These are phyloP conservation scores for Zasmidium citrigriseum DNA, from an alignment of 2,329 filamentous ascomycete genomes.

Conservation along the genomic window DNA sequence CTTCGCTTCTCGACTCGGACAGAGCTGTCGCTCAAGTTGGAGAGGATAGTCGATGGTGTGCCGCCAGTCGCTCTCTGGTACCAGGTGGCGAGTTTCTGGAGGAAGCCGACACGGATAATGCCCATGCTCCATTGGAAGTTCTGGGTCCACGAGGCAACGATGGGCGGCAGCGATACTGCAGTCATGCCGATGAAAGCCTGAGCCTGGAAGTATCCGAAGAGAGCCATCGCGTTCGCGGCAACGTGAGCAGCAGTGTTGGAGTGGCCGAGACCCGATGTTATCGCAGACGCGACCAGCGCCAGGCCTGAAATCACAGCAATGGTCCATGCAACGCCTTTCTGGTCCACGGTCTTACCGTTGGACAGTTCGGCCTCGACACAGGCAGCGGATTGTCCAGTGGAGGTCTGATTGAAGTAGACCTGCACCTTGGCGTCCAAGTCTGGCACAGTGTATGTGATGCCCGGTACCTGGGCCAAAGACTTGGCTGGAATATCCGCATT, in stretches of 20 bases:
- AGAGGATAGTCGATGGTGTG: slow-evolving; percentile 75
- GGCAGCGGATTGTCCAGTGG: slow-evolving; percentile 66
- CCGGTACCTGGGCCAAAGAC: slow-evolving; percentile 68
- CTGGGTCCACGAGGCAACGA: slow-evolving; percentile 91
- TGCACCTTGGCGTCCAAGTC: slow-evolving; percentile 86
- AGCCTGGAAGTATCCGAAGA: slow-evolving; percentile 92
- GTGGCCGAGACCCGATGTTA: slow-evolving; percentile 87
- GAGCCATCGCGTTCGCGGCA: slow-evolving; percentile 87
- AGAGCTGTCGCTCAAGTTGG: slow-evolving; percentile 71
- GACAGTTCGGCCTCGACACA: slow-evolving; percentile 87
- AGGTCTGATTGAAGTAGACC: slow-evolving; percentile 75
- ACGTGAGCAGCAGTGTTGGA: slow-evolving; percentile 94
- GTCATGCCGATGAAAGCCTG: slow-evolving; percentile 90
- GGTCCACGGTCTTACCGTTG: slow-evolving; percentile 89
- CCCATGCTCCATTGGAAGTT: slow-evolving; percentile 99
- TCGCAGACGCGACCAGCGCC: slow-evolving; percentile 78
- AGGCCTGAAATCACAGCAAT: slow-evolving; percentile 86
- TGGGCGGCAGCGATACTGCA: slow-evolving; percentile 77
- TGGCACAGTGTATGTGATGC: slow-evolving; percentile 84
- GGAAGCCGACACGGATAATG: slow-evolving; percentile 82
- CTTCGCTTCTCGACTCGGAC: slow-evolving; percentile 78
- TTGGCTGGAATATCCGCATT: slow-evolving; percentile 61
- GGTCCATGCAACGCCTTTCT: slow-evolving; percentile 84
- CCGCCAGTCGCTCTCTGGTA: slow-evolving; percentile 93
- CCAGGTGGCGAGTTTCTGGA: slow-evolving; percentile 90